Evolutionary conservation across 148 eudicot genomes (phyloP).

Genomic region (Amaranthus cruentus): DNA sequence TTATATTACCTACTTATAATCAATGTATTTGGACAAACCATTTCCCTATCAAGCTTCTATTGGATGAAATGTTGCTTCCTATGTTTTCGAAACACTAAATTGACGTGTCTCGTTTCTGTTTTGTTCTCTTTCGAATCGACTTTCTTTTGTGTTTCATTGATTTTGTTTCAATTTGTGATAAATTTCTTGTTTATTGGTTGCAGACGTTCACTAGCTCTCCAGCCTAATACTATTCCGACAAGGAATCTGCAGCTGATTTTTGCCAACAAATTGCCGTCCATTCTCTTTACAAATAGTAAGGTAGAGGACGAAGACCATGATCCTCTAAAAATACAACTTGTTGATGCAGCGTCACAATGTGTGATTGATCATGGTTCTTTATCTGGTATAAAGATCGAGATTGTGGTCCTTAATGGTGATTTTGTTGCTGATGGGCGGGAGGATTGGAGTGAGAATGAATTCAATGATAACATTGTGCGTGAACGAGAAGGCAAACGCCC

Average conservation of each 20-base stretch:
- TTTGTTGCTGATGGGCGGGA: conserved; percentile 47
- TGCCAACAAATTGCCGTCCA: conserved; percentile 38
- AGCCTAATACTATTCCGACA: conserved; percentile 31
- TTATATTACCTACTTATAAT: no score
- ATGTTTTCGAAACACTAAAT: no score
- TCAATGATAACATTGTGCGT: conserved; percentile 32
- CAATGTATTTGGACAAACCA: no score
- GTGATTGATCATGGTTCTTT: conserved; percentile 37
- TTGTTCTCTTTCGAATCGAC: no score
- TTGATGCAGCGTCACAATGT: conserved; percentile 41
- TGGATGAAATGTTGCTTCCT: no score
- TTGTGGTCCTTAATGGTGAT: conserved; percentile 60
- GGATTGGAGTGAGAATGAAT: conserved; percentile 55
- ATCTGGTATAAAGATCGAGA: conserved; percentile 46
- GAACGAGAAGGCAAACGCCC: conserved; percentile 83
- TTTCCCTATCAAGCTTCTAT: no score
- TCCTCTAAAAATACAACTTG: conserved; percentile 42
- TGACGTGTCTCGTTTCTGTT: no score
- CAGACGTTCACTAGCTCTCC: conserved; percentile 28
- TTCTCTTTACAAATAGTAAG: conserved; percentile 51
- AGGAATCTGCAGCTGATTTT: conserved; percentile 49
- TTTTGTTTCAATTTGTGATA: background rate
- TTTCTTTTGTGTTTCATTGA: no score
- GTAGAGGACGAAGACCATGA: conserved; percentile 38
- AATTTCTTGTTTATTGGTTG: conserved; percentile 1